A percentile compares a stretch with the other conserved stretches of the same genome.
These are phyloP conservation scores for Carnegiea gigantea DNA, from an alignment of 179 eudicot species.

Conservation along the genomic window DNA sequence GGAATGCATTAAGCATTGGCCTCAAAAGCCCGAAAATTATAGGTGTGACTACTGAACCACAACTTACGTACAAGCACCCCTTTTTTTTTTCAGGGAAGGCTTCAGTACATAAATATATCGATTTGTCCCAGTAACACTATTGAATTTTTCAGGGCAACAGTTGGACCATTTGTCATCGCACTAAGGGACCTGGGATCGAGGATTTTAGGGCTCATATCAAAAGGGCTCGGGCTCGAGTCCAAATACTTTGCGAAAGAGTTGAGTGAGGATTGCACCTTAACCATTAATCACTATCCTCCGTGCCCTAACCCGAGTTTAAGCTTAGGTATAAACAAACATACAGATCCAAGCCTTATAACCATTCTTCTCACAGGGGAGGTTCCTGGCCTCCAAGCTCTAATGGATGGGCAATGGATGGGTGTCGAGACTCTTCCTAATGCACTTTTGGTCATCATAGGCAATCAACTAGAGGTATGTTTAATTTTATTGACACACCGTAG, in stretches of 20 bases:
- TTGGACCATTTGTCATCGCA: conserved; percentile 9
- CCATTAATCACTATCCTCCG: conserved; percentile 25
- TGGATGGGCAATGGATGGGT: conserved; percentile 36
- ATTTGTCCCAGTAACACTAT: background rate
- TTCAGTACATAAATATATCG: background rate
- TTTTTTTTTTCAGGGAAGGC: no score
- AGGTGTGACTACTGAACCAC: conserved; percentile 20
- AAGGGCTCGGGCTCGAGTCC: conserved; percentile 28
- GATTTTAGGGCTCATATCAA: conserved; percentile 14
- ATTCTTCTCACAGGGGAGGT: conserved; percentile 25
- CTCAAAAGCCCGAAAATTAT: conserved; percentile 43
- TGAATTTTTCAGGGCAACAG: conserved; percentile 19
- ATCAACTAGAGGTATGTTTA: conserved; percentile 35
- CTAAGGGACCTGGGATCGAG: conserved; percentile 10
- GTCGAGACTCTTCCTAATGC: conserved; percentile 39
- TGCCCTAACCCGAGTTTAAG: conserved; percentile 32
- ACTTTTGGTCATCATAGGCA: conserved; percentile 34
- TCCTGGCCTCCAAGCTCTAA: conserved; percentile 35
- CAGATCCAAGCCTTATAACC: conserved; percentile 29
- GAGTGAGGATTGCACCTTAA: conserved; percentile 14
- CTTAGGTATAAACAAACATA: conserved; percentile 23
- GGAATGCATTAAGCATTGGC: conserved; percentile 45
- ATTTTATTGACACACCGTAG: background rate
- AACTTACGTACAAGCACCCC: background rate
- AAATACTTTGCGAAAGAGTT: conserved; percentile 19